A percentile compares a stretch with the other conserved stretches of the same genome.
These are phyloP conservation scores for Paxillus involutus DNA, from an alignment of 768 basidiomycete species.

Conservation along the genomic window DNA sequence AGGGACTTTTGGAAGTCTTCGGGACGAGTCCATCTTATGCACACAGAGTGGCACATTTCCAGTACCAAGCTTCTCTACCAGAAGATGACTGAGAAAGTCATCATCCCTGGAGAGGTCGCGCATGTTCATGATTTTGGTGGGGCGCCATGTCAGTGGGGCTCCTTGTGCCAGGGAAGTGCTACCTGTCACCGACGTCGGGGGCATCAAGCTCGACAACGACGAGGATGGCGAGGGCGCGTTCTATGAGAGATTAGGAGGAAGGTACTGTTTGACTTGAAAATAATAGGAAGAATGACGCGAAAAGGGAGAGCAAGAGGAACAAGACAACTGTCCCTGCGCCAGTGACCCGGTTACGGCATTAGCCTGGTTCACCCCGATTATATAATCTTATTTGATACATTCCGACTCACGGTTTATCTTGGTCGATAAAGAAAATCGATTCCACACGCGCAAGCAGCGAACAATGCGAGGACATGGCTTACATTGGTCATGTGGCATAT, in stretches of 20 bases:
- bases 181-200: constrained; percentile 27
- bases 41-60: constrained; percentile 78
- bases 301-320: constrained; percentile 28
- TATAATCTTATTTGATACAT: constrained; percentile 1
- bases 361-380: neutral
- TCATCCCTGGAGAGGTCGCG: constrained; percentile 88
- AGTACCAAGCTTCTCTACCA: constrained; percentile 87
- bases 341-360: constrained; percentile 34
- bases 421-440: neutral
- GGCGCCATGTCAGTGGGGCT: constrained; percentile 59
- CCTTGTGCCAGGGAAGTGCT: constrained; percentile 18
- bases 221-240: constrained; percentile 23
- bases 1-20: constrained; percentile 75
- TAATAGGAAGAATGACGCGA: constrained; percentile 31
- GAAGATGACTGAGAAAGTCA: constrained; percentile 86
- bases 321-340: constrained; percentile 14
- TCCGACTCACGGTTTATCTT: neutral
- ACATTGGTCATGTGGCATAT: constrained; percentile 3
- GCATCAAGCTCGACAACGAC: constrained; percentile 31
- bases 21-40: constrained; percentile 85
- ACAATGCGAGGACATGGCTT: constrained; percentile 11
- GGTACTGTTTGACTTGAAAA: constrained; percentile 2
- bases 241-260: constrained; percentile 7
- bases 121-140: constrained; percentile 89
- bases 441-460: neutral